Conservation (phyloP, 1,139 yeast genomes). For the Debaryomycetaceae sp. region DNA sequence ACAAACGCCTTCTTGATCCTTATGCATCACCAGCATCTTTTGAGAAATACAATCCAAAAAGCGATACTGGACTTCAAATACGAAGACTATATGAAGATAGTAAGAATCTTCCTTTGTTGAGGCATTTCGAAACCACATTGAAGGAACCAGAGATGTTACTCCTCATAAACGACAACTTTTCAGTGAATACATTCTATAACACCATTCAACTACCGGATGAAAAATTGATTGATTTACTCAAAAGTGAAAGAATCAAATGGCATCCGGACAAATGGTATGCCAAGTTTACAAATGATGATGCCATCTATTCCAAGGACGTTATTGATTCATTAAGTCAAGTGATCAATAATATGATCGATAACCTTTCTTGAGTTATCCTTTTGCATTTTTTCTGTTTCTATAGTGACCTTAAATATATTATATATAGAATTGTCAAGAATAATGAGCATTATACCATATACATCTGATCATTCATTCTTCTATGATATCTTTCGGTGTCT, state of each 20-base stretch:
- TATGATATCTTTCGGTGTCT: conserved; percentile 10
- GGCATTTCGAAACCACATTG: conserved; percentile 9
- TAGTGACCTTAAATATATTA: conserved; percentile 1
- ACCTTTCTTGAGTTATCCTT: not conserved
- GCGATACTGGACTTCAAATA: not conserved
- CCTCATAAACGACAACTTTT: conserved; percentile 18
- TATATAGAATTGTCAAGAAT: conserved; percentile 1
- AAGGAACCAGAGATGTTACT: conserved; percentile 14
- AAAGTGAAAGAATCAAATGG: conserved; percentile 58
- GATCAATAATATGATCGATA: conserved; percentile 24
- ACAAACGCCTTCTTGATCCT: conserved; percentile 41
- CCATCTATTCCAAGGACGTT: conserved; percentile 18
- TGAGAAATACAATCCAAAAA: not conserved
- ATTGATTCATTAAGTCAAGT: conserved; percentile 30
- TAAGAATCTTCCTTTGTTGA: conserved; percentile 18
- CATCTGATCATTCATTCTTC: conserved; percentile 6
- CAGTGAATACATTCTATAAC: conserved; percentile 25
- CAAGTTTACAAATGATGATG: conserved; percentile 7
- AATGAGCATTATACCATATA: not conserved
- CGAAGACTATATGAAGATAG: conserved; percentile 14
- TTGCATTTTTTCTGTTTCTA: not conserved
- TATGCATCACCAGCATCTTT: conserved; percentile 1
- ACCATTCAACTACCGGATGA: conserved; percentile 14
- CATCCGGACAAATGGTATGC: conserved; percentile 61
- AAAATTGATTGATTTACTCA: conserved; percentile 27